These are phyloP conservation scores for Phytopythium montanum DNA, from an alignment of 352 stramenopile species.

Conservation along the genomic window DNA sequence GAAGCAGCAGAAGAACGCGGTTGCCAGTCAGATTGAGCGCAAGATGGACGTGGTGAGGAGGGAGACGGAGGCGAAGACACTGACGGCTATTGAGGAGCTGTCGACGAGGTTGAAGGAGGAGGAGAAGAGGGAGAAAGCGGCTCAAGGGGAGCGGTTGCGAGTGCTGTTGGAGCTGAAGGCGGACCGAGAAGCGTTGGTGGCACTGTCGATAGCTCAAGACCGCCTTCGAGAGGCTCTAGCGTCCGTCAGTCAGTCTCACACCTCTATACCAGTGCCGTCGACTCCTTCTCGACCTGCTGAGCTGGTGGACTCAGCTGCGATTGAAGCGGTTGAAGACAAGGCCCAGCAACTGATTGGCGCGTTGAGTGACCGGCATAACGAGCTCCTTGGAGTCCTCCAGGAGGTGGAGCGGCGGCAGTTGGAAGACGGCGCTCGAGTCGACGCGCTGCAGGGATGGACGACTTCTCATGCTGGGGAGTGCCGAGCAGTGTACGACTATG, in stretches of 20 bases:
- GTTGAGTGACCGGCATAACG: neutral
- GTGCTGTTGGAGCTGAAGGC: neutral
- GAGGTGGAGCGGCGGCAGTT: conserved; percentile 1
- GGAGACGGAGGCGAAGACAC: conserved; percentile 26
- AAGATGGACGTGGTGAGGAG: conserved; percentile 25
- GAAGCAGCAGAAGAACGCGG: conserved; percentile 9
- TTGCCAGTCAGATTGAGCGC: conserved; percentile 13
- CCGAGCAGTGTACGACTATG: conserved; percentile 46
- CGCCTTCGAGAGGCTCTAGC: neutral
- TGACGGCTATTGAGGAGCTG: conserved; percentile 11
- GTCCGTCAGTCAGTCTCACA: neutral
- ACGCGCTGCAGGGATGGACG: conserved; percentile 36
- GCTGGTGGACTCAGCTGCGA: neutral
- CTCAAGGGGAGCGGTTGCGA: neutral
- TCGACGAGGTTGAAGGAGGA: conserved; percentile 7
- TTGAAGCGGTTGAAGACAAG: conserved; percentile 1
- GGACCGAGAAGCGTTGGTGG: neutral
- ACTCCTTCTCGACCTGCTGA: neutral
- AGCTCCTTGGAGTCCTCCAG: neutral
- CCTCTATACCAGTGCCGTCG: neutral
- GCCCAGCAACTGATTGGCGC: neutral
- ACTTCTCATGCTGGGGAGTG: conserved; percentile 43
- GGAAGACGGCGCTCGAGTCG: conserved; percentile 7
- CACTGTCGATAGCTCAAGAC: neutral
- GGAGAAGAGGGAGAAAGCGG: neutral